Evolutionary conservation across 768 basidiomycete genomes (phyloP), one percentile per base, ranked within the genome.

Genomic region (Steccherinum ochraceum): DNA sequence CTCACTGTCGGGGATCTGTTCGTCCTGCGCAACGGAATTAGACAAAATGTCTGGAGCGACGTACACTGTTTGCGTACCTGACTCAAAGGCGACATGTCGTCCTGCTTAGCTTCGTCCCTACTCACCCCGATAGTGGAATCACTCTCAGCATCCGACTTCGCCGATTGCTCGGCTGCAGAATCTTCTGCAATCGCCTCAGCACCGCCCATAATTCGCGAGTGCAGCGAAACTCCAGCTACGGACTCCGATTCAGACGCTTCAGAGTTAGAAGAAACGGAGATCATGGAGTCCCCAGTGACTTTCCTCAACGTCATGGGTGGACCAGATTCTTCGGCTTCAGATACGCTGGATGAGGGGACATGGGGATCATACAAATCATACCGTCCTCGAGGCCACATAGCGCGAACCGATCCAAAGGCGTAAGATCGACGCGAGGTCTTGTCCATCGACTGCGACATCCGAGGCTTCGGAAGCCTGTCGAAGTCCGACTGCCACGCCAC

Each of bases 401-500:
- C 79, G 24, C 84, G 77, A 46, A 89, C 74, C 21, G 88, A 82
- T 23, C 76, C 76, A 56, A 91, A 86, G 0, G 84, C 75, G 19
- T 87, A 85, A 3, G 74, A 61, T 54, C 79, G 73, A 49, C 80
- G 80, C 30, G 70, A 69, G 48, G 64, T 71, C 57, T 62, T 78
- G 12, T 64, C 75, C 12, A 68, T 55, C 1, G 67, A 59, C 63
- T 76, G 73, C 55, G 67, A 65, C 59, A 75, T 72, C 58, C 80
- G 84, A 50, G 77, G 84, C 61, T 86, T 89, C 5, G 86, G 86
- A 24, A 97, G 74, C 47, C 83, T 80, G 58, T 92, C 88, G 57
- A 95, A 93, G 62, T 97, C 93, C 54, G 80, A 80, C 66, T 99
- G 93, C 90, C 94, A 97, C n/a, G 88, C 89, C 13, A 95, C 91